phyloP scores from a whole-genome alignment of 805 yeast species.

The Debaryomyces maramus region DNA sequence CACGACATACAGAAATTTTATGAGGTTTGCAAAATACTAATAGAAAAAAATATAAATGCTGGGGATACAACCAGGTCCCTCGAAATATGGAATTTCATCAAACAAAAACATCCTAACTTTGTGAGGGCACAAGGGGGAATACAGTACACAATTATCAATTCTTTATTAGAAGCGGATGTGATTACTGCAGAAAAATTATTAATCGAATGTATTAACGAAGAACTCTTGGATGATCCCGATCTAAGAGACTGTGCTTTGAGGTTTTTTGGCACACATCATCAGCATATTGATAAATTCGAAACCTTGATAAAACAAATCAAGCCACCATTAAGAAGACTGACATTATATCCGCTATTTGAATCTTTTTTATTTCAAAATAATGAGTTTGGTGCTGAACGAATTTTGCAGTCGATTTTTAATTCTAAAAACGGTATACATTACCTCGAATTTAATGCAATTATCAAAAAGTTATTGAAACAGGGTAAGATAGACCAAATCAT shows the following conservation, averaged over 20 bases:
- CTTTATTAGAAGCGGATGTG: not conserved
- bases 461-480: constrained; percentile 25
- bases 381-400: constrained; percentile 28
- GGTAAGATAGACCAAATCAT: constrained; percentile 26
- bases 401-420: constrained; percentile 29
- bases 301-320: constrained; percentile 19
- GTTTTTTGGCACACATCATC: constrained; percentile 11
- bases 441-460: constrained; percentile 28
- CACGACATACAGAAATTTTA: not conserved
- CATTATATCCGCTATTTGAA: constrained; percentile 32
- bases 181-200: not conserved
- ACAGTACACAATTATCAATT: not conserved
- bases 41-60: constrained; percentile 12
- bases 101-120: too few species aligned
- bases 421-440: constrained; percentile 26
- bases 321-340: constrained; percentile 34
- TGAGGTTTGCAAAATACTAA: constrained; percentile 5
- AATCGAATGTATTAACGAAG: not conserved
- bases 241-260: constrained; percentile 9
- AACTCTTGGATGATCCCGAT: not conserved
- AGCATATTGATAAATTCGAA: constrained; percentile 14
- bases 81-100: constrained; percentile 15
- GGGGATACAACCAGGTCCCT: constrained; percentile 16
- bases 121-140: too few species aligned
- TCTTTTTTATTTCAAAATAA: constrained; percentile 28